A percentile compares a stretch with the other conserved stretches of the same genome.
Conservation (phyloP, 192 early-diverging fungal species). For the Jimgerdemannia lactiflua region DNA sequence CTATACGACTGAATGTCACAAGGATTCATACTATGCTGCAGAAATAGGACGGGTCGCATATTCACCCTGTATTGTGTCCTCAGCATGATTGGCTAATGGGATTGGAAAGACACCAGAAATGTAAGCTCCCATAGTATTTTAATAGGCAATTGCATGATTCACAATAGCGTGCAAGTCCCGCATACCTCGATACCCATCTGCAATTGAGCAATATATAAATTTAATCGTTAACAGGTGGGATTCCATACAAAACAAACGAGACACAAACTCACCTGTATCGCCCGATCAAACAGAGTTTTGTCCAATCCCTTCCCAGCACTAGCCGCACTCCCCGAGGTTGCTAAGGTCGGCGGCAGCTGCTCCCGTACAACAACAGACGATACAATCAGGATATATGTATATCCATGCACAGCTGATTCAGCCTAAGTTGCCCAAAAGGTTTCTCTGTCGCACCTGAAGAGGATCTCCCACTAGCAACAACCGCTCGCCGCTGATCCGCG, state of each 20-base stretch:
- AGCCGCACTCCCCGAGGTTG: constrained; percentile 38
- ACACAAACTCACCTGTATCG: constrained; percentile 46
- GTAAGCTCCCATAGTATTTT: too few relatives aligned
- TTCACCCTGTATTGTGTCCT: constrained; percentile 68
- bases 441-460: constrained; percentile 32
- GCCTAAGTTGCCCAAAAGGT: too few relatives aligned
- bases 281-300: constrained; percentile 79
- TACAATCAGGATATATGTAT: background rate
- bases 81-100: constrained; percentile 50
- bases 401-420: background rate
- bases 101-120: too few relatives aligned
- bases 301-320: constrained; percentile 61
- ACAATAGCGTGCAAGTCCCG: too few relatives aligned
- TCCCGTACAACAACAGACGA: too few relatives aligned
- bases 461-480: constrained; percentile 89
- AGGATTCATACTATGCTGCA: too few relatives aligned
- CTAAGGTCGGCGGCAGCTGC: constrained; percentile 81
- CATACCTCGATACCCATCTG: background rate
- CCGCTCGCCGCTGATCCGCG: constrained; percentile 51
- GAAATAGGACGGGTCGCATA: too few relatives aligned
- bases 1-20: background rate
- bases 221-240: background rate
- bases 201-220: background rate
- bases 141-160: too few relatives aligned
- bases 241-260: background rate